Percentiles rank a stretch among this genome's conserved stretches.
phyloP scores from a whole-genome alignment of 2,329 filamentous ascomycete genomes.

The Paracoccidioides lutzii region DNA sequence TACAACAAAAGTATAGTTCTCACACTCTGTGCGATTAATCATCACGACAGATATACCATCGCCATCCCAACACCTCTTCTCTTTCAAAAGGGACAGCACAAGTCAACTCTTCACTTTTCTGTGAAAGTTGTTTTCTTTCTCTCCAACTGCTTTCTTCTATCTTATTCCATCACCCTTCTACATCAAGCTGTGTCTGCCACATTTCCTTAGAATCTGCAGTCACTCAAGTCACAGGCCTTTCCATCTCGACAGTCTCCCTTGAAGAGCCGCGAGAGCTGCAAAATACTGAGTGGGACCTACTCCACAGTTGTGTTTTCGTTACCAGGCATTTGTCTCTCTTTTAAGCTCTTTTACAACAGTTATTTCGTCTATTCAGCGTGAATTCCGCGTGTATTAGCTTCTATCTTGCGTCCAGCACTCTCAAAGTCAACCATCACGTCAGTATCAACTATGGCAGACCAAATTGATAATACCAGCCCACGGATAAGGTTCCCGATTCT shows the following conservation, averaged over 20 bases:
- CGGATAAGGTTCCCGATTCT: neutral
- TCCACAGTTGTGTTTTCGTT: neutral
- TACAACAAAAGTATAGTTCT: neutral
- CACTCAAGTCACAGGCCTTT: neutral
- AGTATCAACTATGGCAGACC: neutral
- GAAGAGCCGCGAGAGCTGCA: neutral
- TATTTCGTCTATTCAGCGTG: neutral
- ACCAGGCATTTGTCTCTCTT: too few species aligned
- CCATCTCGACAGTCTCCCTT: neutral
- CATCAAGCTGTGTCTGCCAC: neutral
- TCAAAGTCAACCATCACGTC: neutral
- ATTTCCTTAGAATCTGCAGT: neutral
- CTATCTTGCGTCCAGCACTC: neutral
- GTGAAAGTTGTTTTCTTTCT: neutral
- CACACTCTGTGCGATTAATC: neutral
- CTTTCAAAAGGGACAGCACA: neutral
- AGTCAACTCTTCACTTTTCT: neutral
- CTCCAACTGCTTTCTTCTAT: neutral
- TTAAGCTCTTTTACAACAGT: neutral
- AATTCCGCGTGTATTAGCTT: neutral
- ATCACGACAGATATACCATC: neutral
- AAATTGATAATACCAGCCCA: neutral
- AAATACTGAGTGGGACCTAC: neutral
- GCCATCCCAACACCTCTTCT: neutral
- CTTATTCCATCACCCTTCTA: neutral